These are phyloP conservation scores for Cercospora sp. DNA, from an alignment of 2,329 filamentous ascomycete genomes.

Conservation along the genomic window DNA sequence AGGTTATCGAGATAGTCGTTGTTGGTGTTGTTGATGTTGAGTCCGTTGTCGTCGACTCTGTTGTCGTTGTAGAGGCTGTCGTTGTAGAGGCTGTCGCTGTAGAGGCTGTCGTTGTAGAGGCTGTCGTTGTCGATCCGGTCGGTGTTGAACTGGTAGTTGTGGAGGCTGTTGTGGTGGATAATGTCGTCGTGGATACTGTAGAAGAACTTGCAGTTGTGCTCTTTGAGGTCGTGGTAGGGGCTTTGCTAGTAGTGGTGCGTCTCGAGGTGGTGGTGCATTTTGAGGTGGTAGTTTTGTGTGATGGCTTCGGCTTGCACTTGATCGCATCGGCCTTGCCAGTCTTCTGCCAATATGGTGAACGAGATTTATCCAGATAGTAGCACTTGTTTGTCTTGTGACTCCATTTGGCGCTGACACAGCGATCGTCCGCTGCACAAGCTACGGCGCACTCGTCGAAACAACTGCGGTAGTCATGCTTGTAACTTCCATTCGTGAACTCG, in stretches of 20 bases:
- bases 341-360: not conserved
- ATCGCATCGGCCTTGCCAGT: constrained; percentile 6
- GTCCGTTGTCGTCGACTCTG: not conserved
- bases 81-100: not conserved
- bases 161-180: not conserved
- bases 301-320: constrained; percentile 5
- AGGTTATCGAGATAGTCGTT: not conserved
- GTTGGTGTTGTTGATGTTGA: not conserved
- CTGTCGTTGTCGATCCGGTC: not conserved
- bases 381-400: constrained; percentile 5
- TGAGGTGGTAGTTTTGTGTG: not conserved
- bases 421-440: constrained; percentile 5
- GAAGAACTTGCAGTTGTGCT: not conserved
- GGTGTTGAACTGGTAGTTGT: not conserved
- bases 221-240: not conserved
- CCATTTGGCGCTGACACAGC: constrained; percentile 5
- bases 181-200: not conserved
- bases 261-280: not conserved
- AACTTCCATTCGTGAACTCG: constrained; percentile 13
- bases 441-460: not conserved
- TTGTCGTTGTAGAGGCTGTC: not conserved
- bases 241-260: not conserved
- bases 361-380: not conserved
- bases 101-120: too few species aligned
- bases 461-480: constrained; percentile 4